Evolutionary conservation across 345 rosid genomes (phyloP), one percentile per base, ranked within the genome.

Genomic region (Corymbia maculata): DNA sequence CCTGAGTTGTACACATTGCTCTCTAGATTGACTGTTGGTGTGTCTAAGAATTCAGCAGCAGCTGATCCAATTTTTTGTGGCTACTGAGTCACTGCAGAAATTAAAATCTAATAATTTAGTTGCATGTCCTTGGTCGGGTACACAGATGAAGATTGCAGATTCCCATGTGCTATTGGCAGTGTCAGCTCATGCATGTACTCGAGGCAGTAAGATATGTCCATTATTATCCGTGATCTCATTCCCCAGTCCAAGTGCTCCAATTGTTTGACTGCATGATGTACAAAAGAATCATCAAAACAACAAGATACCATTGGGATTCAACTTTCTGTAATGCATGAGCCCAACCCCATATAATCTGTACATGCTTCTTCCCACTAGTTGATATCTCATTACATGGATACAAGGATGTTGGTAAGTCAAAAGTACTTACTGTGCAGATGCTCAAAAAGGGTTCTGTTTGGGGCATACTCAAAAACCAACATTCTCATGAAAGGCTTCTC

Each of bases 391-490:
- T n/a, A 32, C 14, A 64, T 82, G 17, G 52, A 52, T 28, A 21
- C 64, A 79, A 52, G 47, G 51, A 88, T 47, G 53, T 82, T n/a
- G 8, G 51, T 86, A 68, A 28, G 49, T 28, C 32, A 24, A 84
- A 87, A 79, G 90, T 21, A 92, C 98, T 95, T 70, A 98, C 99
- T 84, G 85, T 98, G 97, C 84, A 98, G 93, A 93, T 98, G 99
- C 93, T 98, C 99, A 61, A 93, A 97, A 88, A 98, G 97, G 17
- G 96, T 94, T 90, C 99, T 99, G 86, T 95, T 98, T n/a, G 99
- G 97, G 85, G 98, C 98, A 88, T 98, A 98, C 92, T 98, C 99
- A 57, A 96, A 98, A 88, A 98, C 97, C 93, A 98, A 92, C 98
- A 96, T 96, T 91, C 99, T 93, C 7, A 94, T 92, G 93, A 98